Base-by-base conservation (phyloP, 257 asterid genomes). In the Catharanthus roseus region DNA sequence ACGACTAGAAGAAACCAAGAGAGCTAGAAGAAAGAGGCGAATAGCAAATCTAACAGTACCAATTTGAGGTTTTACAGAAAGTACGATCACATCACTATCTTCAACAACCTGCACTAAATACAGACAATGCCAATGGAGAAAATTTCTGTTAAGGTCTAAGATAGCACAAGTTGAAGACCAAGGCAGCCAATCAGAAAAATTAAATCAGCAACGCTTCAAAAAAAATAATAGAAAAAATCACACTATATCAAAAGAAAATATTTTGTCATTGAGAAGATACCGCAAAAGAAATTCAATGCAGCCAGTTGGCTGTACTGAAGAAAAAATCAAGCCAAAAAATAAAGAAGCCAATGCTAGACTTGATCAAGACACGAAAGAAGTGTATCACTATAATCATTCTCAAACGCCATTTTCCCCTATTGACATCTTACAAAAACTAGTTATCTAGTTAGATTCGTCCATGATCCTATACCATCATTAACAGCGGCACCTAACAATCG, bases 21-120 rank as follows among this genome's bases (percentile, higher is more conserved):
- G 33, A n/a, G 15, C 18, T 50, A 57, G 23, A 56, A 24, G 4
- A 44, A 6, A 28, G 12, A 45, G 36, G 23, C 33, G 45, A 64
- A 56, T 21, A 11, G 69, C 42, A n/a, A 60, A 60, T 56, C 21
- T 36, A 65, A 71, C 56, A 62, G 26, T 93, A 93, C 96, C 95
- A 71, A 86, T 84, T 91, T 93, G 97, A 82, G 99, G 97, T 77
- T 91, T 93, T 81, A 93, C 96, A 21, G 97, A 91, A 80, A 93
- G 85, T 65, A 91, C 65, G 69, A 93, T 83, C 73, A 93, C 96
- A 67, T 93, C 97, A 71, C 96, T 85, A 68, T 85, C 90, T 83
- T 86, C 85, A 76, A 91, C 96, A 33, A 91, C 99, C 99, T 93
- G 92, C 74, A 51, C 49, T 65, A 74, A 15, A 5, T 66, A 42